Evolutionary conservation across 2,329 filamentous ascomycete genomes (phyloP).

Genomic region (Epichloe bromicola): DNA sequence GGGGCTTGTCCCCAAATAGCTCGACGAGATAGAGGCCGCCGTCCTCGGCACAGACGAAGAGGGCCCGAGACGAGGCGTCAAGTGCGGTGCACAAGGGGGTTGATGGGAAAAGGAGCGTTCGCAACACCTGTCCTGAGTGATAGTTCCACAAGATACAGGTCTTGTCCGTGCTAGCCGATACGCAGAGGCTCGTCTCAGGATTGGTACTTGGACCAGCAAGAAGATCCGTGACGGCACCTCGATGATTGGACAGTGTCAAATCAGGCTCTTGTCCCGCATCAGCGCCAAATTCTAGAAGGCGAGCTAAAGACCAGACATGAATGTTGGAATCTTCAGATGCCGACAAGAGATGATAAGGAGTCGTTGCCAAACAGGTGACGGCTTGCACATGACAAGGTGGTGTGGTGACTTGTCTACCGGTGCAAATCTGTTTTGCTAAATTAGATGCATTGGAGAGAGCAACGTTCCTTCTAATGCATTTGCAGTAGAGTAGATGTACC

Average conservation of each 20-base stretch:
- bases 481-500: slow-evolving; percentile 8
- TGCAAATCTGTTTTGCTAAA: slow-evolving; percentile 43
- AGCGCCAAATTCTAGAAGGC: slow-evolving; percentile 50
- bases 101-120: slow-evolving; percentile 70
- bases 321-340: slow-evolving; percentile 80
- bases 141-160: slow-evolving; percentile 93
- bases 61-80: slow-evolving; percentile 71
- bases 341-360: slow-evolving; percentile 61
- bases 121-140: slow-evolving; percentile 58
- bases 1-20: slow-evolving; percentile 44
- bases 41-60: slow-evolving; percentile 71
- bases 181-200: slow-evolving; percentile 61
- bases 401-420: slow-evolving; percentile 64
- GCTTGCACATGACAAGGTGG: slow-evolving; percentile 67
- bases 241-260: slow-evolving; percentile 65
- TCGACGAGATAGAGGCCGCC: slow-evolving; percentile 71
- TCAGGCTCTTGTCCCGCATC: slow-evolving; percentile 53
- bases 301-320: slow-evolving; percentile 78
- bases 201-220: slow-evolving; percentile 52
- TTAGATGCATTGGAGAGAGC: slow-evolving; percentile 2
- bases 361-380: slow-evolving; percentile 62
- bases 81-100: slow-evolving; percentile 55
- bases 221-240: slow-evolving; percentile 56
- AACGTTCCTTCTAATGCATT: not conserved
- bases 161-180: slow-evolving; percentile 76